phyloP scores from a whole-genome alignment of 208 protist genomes.

The Wallacemonas collosoma region DNA sequence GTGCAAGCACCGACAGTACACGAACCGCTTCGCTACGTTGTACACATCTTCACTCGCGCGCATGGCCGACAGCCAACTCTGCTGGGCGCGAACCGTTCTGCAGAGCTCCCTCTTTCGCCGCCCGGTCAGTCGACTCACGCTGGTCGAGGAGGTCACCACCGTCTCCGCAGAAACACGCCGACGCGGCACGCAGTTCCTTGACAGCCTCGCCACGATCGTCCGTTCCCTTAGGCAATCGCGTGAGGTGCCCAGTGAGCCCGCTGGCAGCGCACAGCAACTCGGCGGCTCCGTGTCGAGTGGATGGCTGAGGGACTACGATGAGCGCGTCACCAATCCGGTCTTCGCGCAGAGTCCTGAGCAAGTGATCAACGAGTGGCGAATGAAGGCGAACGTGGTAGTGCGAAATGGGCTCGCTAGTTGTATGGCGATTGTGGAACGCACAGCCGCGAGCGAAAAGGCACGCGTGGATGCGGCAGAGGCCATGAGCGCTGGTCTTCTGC shows the following conservation, averaged over 20 bases:
- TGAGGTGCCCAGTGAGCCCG: constrained; percentile 21
- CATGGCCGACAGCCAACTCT: constrained; percentile 51
- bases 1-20: constrained; percentile 63
- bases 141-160: constrained; percentile 34
- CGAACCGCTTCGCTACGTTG: constrained; percentile 36
- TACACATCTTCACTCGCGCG: constrained; percentile 46
- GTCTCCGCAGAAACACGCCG: constrained; percentile 41
- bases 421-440: constrained; percentile 32
- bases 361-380: constrained; percentile 83
- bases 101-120: constrained; percentile 60
- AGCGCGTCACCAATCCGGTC: constrained; percentile 31
- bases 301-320: constrained; percentile 74
- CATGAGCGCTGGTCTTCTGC: constrained; percentile 32
- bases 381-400: constrained; percentile 80
- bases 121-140: constrained; percentile 39
- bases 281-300: constrained; percentile 64
- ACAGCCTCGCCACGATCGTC: constrained; percentile 51
- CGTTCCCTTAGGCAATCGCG: constrained; percentile 45
- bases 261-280: constrained; percentile 21
- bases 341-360: constrained; percentile 46
- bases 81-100: constrained; percentile 56
- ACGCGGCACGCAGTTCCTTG: constrained; percentile 55
- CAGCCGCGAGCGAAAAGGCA: constrained; percentile 33
- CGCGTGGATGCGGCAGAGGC: constrained; percentile 30
- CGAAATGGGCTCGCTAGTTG: constrained; percentile 61